Evolutionary conservation across 805 yeast genomes (phyloP), one percentile per base, ranked within the genome.

Genomic region (Starmerella ratchasimensis): DNA sequence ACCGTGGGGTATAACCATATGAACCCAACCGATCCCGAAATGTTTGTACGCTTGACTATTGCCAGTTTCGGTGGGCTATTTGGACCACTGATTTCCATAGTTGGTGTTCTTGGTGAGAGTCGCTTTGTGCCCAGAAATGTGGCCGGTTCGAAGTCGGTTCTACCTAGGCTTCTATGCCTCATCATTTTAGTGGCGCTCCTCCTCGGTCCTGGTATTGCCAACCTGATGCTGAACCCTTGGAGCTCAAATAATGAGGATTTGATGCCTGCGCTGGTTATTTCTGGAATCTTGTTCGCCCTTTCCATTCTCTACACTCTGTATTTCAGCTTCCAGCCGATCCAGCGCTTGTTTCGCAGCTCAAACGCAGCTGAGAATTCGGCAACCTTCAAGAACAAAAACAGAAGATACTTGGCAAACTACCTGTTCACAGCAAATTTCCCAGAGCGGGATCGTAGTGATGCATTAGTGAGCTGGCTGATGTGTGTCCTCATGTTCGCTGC

Each of bases 401-500:
- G 51, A 33, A 27, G 56, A 30, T 68, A 53, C 45, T 58, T 70
- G 19, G 71, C 88, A 0, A 71, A 71, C 25, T 61, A 63, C 37
- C 57, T 59, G 28, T 81, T 81, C 49, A 74, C 84, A 0, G 69
- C 73, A 10, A 69, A 74, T 7, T 69, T 78, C 39, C 70, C 71
- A 38, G 50, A 56, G 17, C 60, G 80, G 8, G 56, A 53, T 13
- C 77, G 77, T 0, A 65, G 72, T 28, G 71, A 72, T 37, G 60
- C 60, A 32, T 59, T 73, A 41, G 70, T 82, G 3, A 80, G 93
- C 0, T 66, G 69, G 52, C 76, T 79, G 0, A 57, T 81, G 41
- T 79, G 93, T 84, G 28, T 69, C 16, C 67, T 72, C 1, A 77
- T 81, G 0, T 79, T 80, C 46, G 45, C 65, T 6, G 74, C 80